Evolutionary conservation across 768 basidiomycete species (phyloP).

Genomic region (Gautieria morchelliformis): DNA sequence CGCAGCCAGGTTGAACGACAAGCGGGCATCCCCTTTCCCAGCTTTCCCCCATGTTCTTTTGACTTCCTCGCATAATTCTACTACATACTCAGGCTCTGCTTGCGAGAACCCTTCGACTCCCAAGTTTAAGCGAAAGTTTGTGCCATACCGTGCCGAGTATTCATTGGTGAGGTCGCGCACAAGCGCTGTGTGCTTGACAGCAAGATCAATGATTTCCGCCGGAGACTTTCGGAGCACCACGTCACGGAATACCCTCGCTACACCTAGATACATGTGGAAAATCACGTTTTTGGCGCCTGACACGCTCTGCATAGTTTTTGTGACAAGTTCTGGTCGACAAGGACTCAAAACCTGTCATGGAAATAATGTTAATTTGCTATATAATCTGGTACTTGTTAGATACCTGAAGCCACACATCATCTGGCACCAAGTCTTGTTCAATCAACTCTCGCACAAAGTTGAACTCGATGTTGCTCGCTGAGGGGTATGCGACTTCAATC

Average conservation of each 20-base stretch:
- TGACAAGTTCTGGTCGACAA: constrained; percentile 34
- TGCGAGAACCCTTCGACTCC: constrained; percentile 11
- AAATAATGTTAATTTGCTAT: neutral
- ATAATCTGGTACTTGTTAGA: constrained; percentile 9
- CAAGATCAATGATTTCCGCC: constrained; percentile 33
- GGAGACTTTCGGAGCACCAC: constrained; percentile 35
- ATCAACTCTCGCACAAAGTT: constrained; percentile 31
- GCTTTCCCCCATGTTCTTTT: constrained; percentile 7
- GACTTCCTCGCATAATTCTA: constrained; percentile 10
- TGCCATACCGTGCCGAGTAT: constrained; percentile 2
- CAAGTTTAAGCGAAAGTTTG: constrained; percentile 8
- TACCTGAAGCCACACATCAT: constrained; percentile 36
- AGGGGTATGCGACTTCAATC: constrained; percentile 38
- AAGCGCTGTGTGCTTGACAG: constrained; percentile 29
- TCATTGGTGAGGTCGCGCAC: constrained; percentile 27
- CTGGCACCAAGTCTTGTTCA: constrained; percentile 26
- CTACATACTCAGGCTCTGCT: constrained; percentile 10
- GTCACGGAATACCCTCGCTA: constrained; percentile 35
- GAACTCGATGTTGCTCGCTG: constrained; percentile 35
- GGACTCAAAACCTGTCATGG: constrained; percentile 30
- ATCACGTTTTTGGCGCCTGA: constrained; percentile 35
- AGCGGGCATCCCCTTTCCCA: constrained; percentile 5
- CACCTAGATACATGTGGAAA: constrained; percentile 40
- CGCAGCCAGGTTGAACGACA: constrained; percentile 10
- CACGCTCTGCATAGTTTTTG: constrained; percentile 30